phyloP scores from a whole-genome alignment of 1,284 basidiomycete species.

The Malassezia furfur region DNA sequence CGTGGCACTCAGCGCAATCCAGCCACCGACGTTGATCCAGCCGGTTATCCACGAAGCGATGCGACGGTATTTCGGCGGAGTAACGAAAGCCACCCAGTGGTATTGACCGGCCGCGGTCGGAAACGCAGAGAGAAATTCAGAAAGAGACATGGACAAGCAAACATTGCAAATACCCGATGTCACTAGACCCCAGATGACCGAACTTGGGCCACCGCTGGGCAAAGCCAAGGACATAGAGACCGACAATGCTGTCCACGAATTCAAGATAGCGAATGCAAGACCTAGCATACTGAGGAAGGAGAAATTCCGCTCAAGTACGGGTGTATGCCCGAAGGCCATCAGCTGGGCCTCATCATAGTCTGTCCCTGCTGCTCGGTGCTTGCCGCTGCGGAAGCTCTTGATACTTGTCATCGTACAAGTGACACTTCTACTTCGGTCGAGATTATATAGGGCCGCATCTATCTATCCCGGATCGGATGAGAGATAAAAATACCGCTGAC shows the following conservation, averaged over 20 bases:
- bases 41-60: constrained; percentile 35
- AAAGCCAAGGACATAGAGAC: constrained; percentile 31
- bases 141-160: constrained; percentile 8
- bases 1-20: constrained; percentile 48
- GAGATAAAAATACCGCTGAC: neutral
- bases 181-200: constrained; percentile 6
- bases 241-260: constrained; percentile 21
- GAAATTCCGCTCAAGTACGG: constrained; percentile 2
- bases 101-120: constrained; percentile 49
- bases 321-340: constrained; percentile 3
- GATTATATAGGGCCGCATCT: neutral
- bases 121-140: constrained; percentile 18
- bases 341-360: neutral
- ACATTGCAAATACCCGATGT: constrained; percentile 5
- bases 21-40: constrained; percentile 43
- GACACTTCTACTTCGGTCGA: too few relatives aligned
- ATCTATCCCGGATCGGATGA: neutral
- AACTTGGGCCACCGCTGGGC: constrained; percentile 12
- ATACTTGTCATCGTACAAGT: too few relatives aligned
- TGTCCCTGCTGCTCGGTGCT: neutral
- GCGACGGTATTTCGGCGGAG: constrained; percentile 36
- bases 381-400: neutral
- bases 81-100: constrained; percentile 47
- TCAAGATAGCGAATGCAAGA: constrained; percentile 10
- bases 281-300: constrained; percentile 12